Base-by-base conservation (phyloP, 345 rosid genomes). In the Barbarea vulgaris region DNA sequence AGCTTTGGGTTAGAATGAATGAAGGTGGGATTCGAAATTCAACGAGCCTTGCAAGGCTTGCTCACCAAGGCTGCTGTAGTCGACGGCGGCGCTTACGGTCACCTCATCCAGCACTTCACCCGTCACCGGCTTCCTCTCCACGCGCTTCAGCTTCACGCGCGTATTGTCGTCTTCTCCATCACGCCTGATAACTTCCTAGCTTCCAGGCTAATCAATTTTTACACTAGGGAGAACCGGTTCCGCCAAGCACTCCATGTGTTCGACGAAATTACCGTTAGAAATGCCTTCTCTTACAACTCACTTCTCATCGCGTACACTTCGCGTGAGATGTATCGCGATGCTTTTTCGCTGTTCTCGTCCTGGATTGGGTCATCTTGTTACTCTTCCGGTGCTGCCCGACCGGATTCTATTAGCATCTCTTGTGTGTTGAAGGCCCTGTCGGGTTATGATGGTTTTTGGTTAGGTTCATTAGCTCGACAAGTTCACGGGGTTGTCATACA, bases 121-220 rank as follows among this genome's bases (percentile, higher is more conserved):
- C 82, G 88, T 47, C 65, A 64, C 33, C 76, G 55, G 28, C 90
- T 87, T 73, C 86, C 85, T 82, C 83, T 77, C 54, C 97, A 88
- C 70, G 89, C 79, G 34, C 84, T 83, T 77, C 97, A 93, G 78
- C 91, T 93, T 70, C 96, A 93, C 62, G 87, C 94, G 1, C 94
- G 91, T 7, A 84, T 93, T 7, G 44, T 88, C 7, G 74, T 80
- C 42, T 72, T 19, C 64, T 85, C 96, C 9, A 60, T 87, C 67
- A 50, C 76, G 2, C 91, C 87, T 11, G 87, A 77, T 50, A 91
- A 91, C 83, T 93, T 78, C 81, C 93, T 93, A 5, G 96, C 89
- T 6, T 86, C 97, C 1, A 87, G 83, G 64, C 89, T 93, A 58
- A 77, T 91, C n/a, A 67, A 61, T 9, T 72, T 84, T 7, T 91